These are phyloP conservation scores for Phanerochaete sordida DNA, from an alignment of 768 basidiomycete species.

Conservation along the genomic window DNA sequence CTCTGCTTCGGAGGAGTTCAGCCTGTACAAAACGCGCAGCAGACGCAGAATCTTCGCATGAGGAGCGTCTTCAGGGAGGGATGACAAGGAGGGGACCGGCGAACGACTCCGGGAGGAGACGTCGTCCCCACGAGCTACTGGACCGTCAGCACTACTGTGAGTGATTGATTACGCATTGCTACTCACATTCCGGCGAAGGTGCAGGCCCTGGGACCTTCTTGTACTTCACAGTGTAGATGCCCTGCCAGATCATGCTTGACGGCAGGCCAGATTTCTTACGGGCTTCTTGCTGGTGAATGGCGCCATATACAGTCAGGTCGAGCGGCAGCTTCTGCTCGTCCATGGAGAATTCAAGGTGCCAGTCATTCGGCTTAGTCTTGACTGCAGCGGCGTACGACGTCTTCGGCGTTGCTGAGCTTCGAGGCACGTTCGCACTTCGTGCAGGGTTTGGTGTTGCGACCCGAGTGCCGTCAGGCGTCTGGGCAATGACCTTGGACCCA, in stretches of 20 bases:
- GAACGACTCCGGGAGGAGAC: constrained; percentile 49
- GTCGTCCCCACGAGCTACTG: constrained; percentile 38
- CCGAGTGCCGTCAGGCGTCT: constrained; percentile 94
- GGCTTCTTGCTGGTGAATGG: constrained; percentile 88
- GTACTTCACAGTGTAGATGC: constrained; percentile 88
- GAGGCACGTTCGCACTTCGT: constrained; percentile 36
- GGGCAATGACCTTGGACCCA: constrained; percentile 91
- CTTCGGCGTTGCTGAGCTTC: constrained; percentile 31
- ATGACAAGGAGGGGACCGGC: constrained; percentile 67
- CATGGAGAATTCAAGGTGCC: constrained; percentile 96
- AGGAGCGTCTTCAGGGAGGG: constrained; percentile 78
- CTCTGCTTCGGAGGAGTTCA: constrained; percentile 74
- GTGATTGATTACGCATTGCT: background rate
- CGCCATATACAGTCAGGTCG: constrained; percentile 94
- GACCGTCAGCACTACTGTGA: background rate
- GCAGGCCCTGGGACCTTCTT: constrained; percentile 87
- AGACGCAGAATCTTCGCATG: constrained; percentile 90
- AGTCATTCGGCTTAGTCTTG: constrained; percentile 90
- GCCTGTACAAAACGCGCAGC: constrained; percentile 79
- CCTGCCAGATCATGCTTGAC: constrained; percentile 81
- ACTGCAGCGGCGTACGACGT: constrained; percentile 92
- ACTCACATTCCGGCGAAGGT: constrained; percentile 58
- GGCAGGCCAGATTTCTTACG: constrained; percentile 63
- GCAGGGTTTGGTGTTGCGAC: constrained; percentile 79
- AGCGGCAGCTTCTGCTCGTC: constrained; percentile 81